Base-by-base conservation (phyloP, 768 basidiomycete genomes). In the Cystofilobasidium macerans region DNA sequence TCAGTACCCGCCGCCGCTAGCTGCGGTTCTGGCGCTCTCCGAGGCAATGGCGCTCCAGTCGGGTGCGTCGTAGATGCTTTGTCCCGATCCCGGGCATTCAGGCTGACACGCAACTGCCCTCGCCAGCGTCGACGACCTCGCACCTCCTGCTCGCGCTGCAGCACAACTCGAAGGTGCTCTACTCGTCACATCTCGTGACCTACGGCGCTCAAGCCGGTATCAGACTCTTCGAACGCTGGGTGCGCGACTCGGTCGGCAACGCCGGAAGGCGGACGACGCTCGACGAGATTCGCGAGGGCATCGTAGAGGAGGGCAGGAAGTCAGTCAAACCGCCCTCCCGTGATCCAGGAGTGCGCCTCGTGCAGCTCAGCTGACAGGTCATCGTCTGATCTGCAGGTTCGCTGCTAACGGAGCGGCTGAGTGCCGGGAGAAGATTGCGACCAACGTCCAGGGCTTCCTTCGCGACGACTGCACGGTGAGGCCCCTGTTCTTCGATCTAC, bases 381-480 rank as follows among this genome's bases (percentile, higher is more conserved):
- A n/a, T 48, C 43, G 47, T 0, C 8, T 12, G 32, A 43, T 18
- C 13, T 1, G 1, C 42, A 67, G 65, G 28, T 67, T 67, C 51
- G 65, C 65, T 20, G 60, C 56, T 16, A 60, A 42, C 33, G 65
- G 65, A 72, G 91, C 90, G 18, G 80, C 89, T 54, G 83, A 86
- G 51, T 97, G 89, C 80, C 83, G 92, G 64, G 82, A 83, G 67
- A 90, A 88, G 76, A 98, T 99, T 71, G 90, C 91, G 42, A 82
- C 86, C 69, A 81, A 91, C 26, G 84, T 86, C n/a, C 82, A 90
- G 57, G 86, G 85, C 54, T 98, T 98, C 79, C 89, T 98, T 74
- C 87, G 88, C 74, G 95, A 99, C 73, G 92, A 89, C 60, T 72
- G 73, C 75, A 90, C 88, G 11, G 88, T 79, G 61, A 61, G 77